Evolutionary conservation across 352 stramenopile species (phyloP).

Genomic region (Phytopythium litorale): DNA sequence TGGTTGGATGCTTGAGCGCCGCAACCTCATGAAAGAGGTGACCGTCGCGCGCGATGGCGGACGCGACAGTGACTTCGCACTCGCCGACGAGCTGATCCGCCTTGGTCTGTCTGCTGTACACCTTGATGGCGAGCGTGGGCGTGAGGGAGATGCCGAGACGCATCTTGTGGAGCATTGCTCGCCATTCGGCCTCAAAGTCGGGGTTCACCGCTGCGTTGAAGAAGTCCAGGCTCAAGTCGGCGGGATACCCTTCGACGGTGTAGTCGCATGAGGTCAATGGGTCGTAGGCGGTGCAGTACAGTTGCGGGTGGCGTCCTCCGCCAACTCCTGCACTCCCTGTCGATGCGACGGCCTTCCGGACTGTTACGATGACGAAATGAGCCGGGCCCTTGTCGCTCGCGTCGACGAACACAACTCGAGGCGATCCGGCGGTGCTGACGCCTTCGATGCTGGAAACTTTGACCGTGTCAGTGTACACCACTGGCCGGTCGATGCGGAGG

Average conservation of each 20-base stretch:
- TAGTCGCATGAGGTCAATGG: slow-evolving; percentile 79
- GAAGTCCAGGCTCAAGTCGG: slow-evolving; percentile 59
- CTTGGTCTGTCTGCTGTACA: slow-evolving; percentile 72
- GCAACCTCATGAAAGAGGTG: slow-evolving; percentile 71
- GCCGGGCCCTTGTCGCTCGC: slow-evolving; percentile 14
- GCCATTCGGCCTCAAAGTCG: slow-evolving; percentile 55
- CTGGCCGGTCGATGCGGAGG: slow-evolving; percentile 51
- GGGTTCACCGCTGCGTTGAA: slow-evolving; percentile 44
- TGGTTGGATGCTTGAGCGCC: slow-evolving; percentile 30
- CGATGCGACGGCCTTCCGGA: slow-evolving; percentile 45
- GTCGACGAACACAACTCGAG: slow-evolving; percentile 13
- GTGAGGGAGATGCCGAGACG: slow-evolving; percentile 55
- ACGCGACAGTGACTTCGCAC: slow-evolving; percentile 68
- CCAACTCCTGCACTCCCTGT: slow-evolving; percentile 9
- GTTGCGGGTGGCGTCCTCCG: slow-evolving; percentile 10
- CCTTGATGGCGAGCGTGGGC: slow-evolving; percentile 56
- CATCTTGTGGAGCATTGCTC: slow-evolving; percentile 43
- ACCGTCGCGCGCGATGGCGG: slow-evolving; percentile 66
- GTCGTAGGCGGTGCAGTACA: slow-evolving; percentile 86
- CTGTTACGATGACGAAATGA: slow-evolving; percentile 74
- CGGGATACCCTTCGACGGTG: slow-evolving; percentile 57
- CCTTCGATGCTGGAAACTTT: slow-evolving; percentile 20
- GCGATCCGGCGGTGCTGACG: not conserved
- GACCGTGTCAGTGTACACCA: slow-evolving; percentile 79
- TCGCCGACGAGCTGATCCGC: slow-evolving; percentile 67